Conservation (phyloP, 768 basidiomycete species). For the Boletus sensibilis region DNA sequence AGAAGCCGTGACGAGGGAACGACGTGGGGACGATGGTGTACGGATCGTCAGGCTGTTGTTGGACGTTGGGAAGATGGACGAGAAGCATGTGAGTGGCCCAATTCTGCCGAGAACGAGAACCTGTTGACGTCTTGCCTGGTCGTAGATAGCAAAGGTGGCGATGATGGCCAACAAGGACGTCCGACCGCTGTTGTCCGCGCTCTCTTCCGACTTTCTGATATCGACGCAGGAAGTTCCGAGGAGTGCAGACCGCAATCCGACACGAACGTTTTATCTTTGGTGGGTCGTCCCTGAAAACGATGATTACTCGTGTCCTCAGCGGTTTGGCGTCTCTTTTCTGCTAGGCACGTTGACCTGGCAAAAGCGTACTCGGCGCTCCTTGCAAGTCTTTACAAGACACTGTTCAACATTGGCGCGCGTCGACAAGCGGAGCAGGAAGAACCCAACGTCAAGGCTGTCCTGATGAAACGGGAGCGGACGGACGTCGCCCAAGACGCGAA, state of each 20-base stretch:
- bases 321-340: not conserved
- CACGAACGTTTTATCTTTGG: slow-evolving; percentile 92
- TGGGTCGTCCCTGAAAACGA: slow-evolving; percentile 30
- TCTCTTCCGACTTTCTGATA: slow-evolving; percentile 80
- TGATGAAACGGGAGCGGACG: slow-evolving; percentile 76
- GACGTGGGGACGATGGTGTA: slow-evolving; percentile 80
- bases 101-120: not conserved
- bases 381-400: slow-evolving; percentile 80
- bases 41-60: slow-evolving; percentile 77
- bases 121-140: not conserved
- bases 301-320: not conserved
- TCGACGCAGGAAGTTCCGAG: slow-evolving; percentile 93
- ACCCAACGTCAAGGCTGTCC: slow-evolving; percentile 62
- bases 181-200: slow-evolving; percentile 71
- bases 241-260: slow-evolving; percentile 85
- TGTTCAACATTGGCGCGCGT: slow-evolving; percentile 81
- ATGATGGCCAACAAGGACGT: slow-evolving; percentile 92
- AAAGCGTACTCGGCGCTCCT: slow-evolving; percentile 81
- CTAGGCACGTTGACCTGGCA: slow-evolving; percentile 84
- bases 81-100: slow-evolving; percentile 70
- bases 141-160: slow-evolving; percentile 84
- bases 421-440: slow-evolving; percentile 72
- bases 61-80: slow-evolving; percentile 88
- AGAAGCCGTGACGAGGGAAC: slow-evolving; percentile 77
- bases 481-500: slow-evolving; percentile 79